Base-by-base conservation (phyloP, 768 basidiomycete genomes). In the Termitomyces sp. region DNA sequence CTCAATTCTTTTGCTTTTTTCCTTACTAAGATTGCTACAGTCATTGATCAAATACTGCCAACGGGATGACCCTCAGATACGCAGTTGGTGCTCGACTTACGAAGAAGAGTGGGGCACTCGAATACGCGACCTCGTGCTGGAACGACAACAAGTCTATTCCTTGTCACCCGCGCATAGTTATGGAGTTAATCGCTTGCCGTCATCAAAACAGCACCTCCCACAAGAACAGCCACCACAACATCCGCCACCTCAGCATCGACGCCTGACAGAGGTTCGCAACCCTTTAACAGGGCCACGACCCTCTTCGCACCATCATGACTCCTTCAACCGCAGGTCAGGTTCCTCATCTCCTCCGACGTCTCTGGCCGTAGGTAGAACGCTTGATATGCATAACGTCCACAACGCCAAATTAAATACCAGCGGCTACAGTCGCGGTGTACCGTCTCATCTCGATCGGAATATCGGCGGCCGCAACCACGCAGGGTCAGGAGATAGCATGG, bases 81-180 rank as follows among this genome's bases (percentile, higher is more conserved):
- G 77, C n/a, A 70, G 68, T 37, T 87, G 83, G 86, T 79, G 76
- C 49, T 70, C 72, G 37, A 81, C 85, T 42, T 87, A 86, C 53
- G 83, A 85, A 64, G 84, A 83, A 55, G 66, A 79, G 19, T 87
- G 81, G 79, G 88, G 88, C 21, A 79, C 83, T 53, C 76, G 76
- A 54, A 76, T 84, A 26, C 71, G 73, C 26, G 83, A 84, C 54
- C 71, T 73, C 53, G 75, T 69, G 37, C 71, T 70, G 50, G 71
- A 75, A 52, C 72, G 71, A 68, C 69, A 68, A 21, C 70, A 68
- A 45, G 21, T 26, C 21, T 56, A 45, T 34, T 22, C 74, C 15
- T 73, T 74, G 22, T 65, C 68, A 48, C 63, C 49, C 24, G 37
- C 66, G 34, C 66, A 70, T 54, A 70, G 71, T 60, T 68, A 56